These are phyloP conservation scores for Micromonas commoda DNA, from an alignment of 139 green algal genomes.

Conservation along the genomic window DNA sequence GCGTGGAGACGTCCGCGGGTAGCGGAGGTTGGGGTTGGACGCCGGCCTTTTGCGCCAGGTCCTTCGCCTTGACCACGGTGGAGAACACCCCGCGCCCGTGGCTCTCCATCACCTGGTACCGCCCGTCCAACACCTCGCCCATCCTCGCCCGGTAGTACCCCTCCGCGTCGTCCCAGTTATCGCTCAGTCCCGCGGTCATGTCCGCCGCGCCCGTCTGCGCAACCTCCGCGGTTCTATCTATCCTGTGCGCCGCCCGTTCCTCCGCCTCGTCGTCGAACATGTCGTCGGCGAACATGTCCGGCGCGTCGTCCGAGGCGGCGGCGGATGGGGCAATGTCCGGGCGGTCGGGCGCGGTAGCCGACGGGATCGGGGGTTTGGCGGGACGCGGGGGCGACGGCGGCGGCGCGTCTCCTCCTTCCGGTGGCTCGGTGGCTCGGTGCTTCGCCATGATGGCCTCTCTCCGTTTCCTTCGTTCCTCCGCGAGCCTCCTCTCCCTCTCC, in stretches of 20 bases:
- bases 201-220: constrained; percentile 9
- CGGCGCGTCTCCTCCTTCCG: constrained; percentile 6
- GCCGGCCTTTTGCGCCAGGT: too few species aligned
- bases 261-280: constrained; percentile 25
- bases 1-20: too few species aligned
- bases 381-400: not conserved
- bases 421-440: constrained; percentile 31
- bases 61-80: constrained; percentile 79
- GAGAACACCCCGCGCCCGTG: constrained; percentile 90
- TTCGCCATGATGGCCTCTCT: constrained; percentile 56
- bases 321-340: not conserved
- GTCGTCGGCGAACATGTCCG: constrained; percentile 34
- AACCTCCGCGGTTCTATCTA: not conserved
- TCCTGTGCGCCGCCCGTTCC: not conserved
- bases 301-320: not conserved
- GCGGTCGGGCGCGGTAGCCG: not conserved
- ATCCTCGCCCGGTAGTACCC: constrained; percentile 96
- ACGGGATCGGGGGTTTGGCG: not conserved
- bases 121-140: constrained; percentile 75
- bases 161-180: constrained; percentile 89
- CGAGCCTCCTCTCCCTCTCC: constrained; percentile 50
- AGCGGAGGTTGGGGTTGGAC: too few species aligned
- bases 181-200: constrained; percentile 45
- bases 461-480: constrained; percentile 52
- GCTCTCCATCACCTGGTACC: constrained; percentile 65